phyloP scores from a whole-genome alignment of 2,329 filamentous ascomycete genomes.

The Zymoseptoria brevis region DNA sequence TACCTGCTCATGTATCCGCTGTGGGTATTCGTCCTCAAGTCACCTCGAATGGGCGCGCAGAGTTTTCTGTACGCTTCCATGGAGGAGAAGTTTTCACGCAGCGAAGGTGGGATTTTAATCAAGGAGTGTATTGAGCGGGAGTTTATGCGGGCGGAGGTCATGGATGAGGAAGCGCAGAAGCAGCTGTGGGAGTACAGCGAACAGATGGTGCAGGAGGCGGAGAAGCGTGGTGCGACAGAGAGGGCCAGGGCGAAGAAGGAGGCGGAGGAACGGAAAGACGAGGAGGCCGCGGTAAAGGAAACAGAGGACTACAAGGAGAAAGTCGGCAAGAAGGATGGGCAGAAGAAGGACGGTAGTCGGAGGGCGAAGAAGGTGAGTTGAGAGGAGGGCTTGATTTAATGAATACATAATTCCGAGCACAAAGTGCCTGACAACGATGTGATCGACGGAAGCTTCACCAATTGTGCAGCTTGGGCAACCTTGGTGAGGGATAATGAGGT shows the following conservation, averaged over 20 bases:
- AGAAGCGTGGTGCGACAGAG: constrained; percentile 67
- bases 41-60: constrained; percentile 73
- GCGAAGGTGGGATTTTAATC: constrained; percentile 61
- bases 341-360: constrained; percentile 24
- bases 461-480: no score
- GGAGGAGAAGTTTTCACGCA: constrained; percentile 63
- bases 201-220: constrained; percentile 68
- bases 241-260: constrained; percentile 52
- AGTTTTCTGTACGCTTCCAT: constrained; percentile 78
- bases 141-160: constrained; percentile 62
- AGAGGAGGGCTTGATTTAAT: neutral
- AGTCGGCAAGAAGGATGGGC: constrained; percentile 26
- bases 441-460: no score
- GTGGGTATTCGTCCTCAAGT: constrained; percentile 85
- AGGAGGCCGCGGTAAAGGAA: constrained; percentile 26
- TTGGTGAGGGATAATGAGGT: no score
- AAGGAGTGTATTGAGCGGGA: constrained; percentile 82
- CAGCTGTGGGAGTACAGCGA: constrained; percentile 86
- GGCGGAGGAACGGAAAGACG: constrained; percentile 30
- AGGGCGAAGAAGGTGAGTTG: constrained; percentile 22
- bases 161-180: constrained; percentile 72
- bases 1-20: constrained; percentile 74
- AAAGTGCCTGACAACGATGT: no score
- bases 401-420: no score
- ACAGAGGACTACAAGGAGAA: constrained; percentile 28